Base-by-base conservation (phyloP, 306 rosid genomes). In the Cercis canadensis region DNA sequence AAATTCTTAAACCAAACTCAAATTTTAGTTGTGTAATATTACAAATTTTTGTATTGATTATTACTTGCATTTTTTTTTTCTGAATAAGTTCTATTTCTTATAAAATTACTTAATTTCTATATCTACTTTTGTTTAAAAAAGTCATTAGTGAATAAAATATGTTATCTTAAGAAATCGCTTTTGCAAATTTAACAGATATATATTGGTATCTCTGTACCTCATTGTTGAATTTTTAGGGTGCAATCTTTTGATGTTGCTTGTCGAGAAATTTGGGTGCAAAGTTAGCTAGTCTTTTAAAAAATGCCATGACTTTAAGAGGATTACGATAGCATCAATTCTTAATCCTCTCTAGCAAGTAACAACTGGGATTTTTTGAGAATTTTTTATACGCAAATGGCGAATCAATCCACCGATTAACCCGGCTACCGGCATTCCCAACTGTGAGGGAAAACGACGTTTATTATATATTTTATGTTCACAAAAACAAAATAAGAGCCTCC, bases 371-470 rank as follows among this genome's bases (percentile, higher is more conserved):
- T 19, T 45, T 36, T 44, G 7, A 7, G 6, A 11, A 0, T 46
- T 56, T 36, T 58, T 36, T 6, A 64, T 45, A 15, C 33, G 64
- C 12, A 68, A 34, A 56, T 62, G 55, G 76, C 78, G 40, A 72
- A 49, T 7, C 36, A 12, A 72, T 49, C 36, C 66, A 62, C 69
- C 62, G 69, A 33, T n/a, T n/a, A 69, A 44, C 62, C n/a, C n/a
- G n/a, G n/a, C n/a, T n/a, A n/a, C n/a, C n/a, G n/a, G n/a, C n/a
- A n/a, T n/a, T n/a, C n/a, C n/a, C 39, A 62, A 67, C 62, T 21
- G 66, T 7, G 43, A 61, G 57, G 13, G 77, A 77, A 73, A 77
- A 63, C 45, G 63, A 69, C 71, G 12, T 46, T 39, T 50, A 16
- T 41, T 1, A 19, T 21, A 39, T 33, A 57, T 44, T n/a, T 33